phyloP scores from a whole-genome alignment of 352 stramenopile species.

The Phytophthora agathidicida region DNA sequence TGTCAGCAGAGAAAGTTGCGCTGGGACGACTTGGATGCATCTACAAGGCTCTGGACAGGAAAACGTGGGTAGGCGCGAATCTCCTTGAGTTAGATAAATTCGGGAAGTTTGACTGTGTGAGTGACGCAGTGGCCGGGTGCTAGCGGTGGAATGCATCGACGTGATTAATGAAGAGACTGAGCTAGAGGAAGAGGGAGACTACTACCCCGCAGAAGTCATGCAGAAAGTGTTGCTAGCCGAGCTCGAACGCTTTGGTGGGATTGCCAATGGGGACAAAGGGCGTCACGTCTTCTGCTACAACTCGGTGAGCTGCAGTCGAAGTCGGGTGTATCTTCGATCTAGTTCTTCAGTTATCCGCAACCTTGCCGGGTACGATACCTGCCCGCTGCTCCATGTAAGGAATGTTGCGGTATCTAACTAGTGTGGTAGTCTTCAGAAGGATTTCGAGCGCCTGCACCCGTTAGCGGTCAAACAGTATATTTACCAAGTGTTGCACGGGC shows the following conservation, averaged over 20 bases:
- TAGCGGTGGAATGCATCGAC: slow-evolving; percentile 36
- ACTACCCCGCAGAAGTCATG: background rate
- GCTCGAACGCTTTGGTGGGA: slow-evolving; percentile 3
- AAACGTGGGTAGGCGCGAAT: slow-evolving; percentile 23
- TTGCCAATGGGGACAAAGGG: background rate
- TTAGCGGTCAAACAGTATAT: slow-evolving; percentile 43
- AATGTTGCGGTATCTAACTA: background rate
- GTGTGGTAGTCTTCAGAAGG: slow-evolving; percentile 28
- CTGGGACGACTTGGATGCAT: slow-evolving; percentile 42
- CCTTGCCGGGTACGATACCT: slow-evolving; percentile 20
- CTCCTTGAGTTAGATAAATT: background rate
- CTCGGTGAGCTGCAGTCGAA: slow-evolving; percentile 14
- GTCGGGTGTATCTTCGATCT: slow-evolving; percentile 25
- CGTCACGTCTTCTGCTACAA: slow-evolving; percentile 34
- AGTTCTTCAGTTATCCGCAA: slow-evolving; percentile 20
- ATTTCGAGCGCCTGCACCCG: slow-evolving; percentile 47
- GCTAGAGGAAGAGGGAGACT: slow-evolving; percentile 1
- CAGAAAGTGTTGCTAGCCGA: slow-evolving; percentile 20
- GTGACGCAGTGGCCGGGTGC: slow-evolving; percentile 29
- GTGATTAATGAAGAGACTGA: slow-evolving; percentile 2
- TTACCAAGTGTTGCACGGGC: slow-evolving; percentile 29
- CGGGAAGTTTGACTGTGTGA: background rate
- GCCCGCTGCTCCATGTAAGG: too few relatives aligned
- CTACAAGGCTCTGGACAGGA: slow-evolving; percentile 41
- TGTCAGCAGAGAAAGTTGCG: slow-evolving; percentile 29